Evolutionary conservation across 2,329 filamentous ascomycete species (phyloP).

Genomic region (Periconia sp.): DNA sequence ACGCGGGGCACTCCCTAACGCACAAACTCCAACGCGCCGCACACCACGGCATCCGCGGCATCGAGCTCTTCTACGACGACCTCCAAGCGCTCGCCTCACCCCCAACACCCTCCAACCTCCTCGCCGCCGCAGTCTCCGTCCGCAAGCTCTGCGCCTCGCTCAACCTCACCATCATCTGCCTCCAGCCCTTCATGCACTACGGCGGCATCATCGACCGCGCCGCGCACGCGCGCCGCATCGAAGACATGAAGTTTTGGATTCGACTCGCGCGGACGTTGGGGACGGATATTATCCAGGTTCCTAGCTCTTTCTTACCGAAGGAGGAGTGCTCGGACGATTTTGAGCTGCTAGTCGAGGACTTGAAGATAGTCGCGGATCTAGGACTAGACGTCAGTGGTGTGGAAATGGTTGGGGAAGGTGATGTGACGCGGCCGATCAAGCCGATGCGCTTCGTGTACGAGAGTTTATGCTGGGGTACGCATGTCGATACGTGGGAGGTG

Average conservation of each 20-base stretch:
- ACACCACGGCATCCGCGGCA: conserved; percentile 65
- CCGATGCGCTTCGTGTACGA: conserved; percentile 73
- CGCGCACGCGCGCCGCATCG: conserved; percentile 59
- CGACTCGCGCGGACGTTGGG: conserved; percentile 62
- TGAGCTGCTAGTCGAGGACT: conserved; percentile 62
- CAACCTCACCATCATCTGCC: conserved; percentile 62
- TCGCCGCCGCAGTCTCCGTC: conserved; percentile 62
- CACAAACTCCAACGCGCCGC: conserved; percentile 70
- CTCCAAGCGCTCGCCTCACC: conserved; percentile 62
- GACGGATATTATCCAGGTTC: conserved; percentile 74
- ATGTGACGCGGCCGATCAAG: conserved; percentile 47
- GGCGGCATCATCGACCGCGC: conserved; percentile 69
- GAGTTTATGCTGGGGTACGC: conserved; percentile 71
- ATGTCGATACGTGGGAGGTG: conserved; percentile 70
- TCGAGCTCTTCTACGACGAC: conserved; percentile 81
- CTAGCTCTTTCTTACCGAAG: conserved; percentile 66
- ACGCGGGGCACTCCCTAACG: conserved; percentile 64
- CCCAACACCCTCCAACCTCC: conserved; percentile 49
- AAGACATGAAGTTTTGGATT: conserved; percentile 71
- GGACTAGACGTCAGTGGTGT: conserved; percentile 47
- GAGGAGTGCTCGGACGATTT: conserved; percentile 56
- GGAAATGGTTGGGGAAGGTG: background rate
- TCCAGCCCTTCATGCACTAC: conserved; percentile 78
- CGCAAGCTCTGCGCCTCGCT: conserved; percentile 59
- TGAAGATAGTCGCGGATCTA: conserved; percentile 67